Base-by-base conservation (phyloP, 257 asterid species). In the Marsdenia floribunda region DNA sequence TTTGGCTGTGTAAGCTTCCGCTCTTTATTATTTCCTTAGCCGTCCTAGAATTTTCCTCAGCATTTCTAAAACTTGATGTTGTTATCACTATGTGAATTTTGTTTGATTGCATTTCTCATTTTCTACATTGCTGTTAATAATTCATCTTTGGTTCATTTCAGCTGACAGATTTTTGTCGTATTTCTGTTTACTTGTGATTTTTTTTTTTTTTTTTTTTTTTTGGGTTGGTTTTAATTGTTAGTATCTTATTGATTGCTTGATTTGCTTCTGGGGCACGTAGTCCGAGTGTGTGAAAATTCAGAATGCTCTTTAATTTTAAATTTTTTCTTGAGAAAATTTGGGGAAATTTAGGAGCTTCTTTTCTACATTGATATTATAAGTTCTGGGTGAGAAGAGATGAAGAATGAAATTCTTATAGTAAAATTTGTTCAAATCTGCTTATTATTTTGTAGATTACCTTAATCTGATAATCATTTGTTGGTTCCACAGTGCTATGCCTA, bases 1-100 rank as follows among this genome's bases (percentile, higher is more conserved):
- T 47, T 71, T 61, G 69, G 33, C 60, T 44, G 88, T 44, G 88
- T 80, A 68, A 86, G 87, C 54, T 52, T 57, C 26, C 21, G 49
- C 14, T 60, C 26, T 29, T 52, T 14, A 10, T 19, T 55, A 26
- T 13, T n/a, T 15, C 5, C 38, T 29, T 52, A 14, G 22, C 50
- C 22, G 0, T 44, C 24, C 70, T 10, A 59, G 52, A 64, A 61
- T 35, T 18, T 18, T 65, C 3, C 29, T 65, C 29, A 3, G 26
- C 26, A 37, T 65, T 65, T 37, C 49, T 19, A 42, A 15, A 64
- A 35, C 37, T 65, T 3, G 40, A 15, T 47, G 64, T 29, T 3
- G 46, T 26, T 26, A 7, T 49, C 10, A 6, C 61, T 6, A 12
- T 18, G 13, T 53, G 7, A 42, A 19, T 9, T 13, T 22, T 67